Conservation (phyloP, 2,329 filamentous ascomycete genomes). For the Cordyceps fumosorosea region DNA sequence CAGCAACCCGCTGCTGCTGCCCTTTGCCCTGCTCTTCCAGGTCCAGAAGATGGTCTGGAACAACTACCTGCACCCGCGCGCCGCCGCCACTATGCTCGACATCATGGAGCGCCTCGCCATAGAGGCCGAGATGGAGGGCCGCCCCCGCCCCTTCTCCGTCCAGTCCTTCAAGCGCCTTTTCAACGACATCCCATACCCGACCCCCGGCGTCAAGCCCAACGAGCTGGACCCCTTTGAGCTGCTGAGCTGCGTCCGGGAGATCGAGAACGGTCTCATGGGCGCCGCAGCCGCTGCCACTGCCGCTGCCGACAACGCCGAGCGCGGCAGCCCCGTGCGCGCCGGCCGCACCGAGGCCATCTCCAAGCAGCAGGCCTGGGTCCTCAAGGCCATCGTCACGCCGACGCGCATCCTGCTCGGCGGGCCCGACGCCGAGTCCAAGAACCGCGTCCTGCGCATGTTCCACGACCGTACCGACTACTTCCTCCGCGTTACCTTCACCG, state of each 20-base stretch:
- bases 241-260: slow-evolving; percentile 30
- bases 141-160: slow-evolving; percentile 37
- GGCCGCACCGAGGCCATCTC: slow-evolving; percentile 22
- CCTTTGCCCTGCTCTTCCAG: slow-evolving; percentile 55
- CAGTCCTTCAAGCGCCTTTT: slow-evolving; percentile 48
- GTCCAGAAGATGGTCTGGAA: slow-evolving; percentile 58
- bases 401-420: slow-evolving; percentile 50
- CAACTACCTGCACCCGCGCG: slow-evolving; percentile 52
- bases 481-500: slow-evolving; percentile 63
- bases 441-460: slow-evolving; percentile 65
- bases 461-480: slow-evolving; percentile 54
- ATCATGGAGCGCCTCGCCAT: slow-evolving; percentile 30
- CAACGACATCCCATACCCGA: slow-evolving; percentile 46
- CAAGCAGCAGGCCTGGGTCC: slow-evolving; percentile 42
- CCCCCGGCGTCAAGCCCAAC: slow-evolving; percentile 40
- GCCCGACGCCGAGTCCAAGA: slow-evolving; percentile 60
- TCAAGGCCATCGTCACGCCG: slow-evolving; percentile 54
- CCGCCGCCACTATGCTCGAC: slow-evolving; percentile 39
- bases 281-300: slow-evolving; percentile 3
- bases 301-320: too few relatives aligned
- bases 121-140: slow-evolving; percentile 19
- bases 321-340: slow-evolving; percentile 8
- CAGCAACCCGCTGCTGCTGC: slow-evolving; percentile 23
- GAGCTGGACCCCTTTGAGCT: slow-evolving; percentile 36
- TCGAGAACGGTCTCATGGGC: slow-evolving; percentile 32